A percentile compares a stretch with the other conserved stretches of the same genome.
Evolutionary conservation across 805 yeast genomes (phyloP).

Genomic region (Ogataea ganodermae): DNA sequence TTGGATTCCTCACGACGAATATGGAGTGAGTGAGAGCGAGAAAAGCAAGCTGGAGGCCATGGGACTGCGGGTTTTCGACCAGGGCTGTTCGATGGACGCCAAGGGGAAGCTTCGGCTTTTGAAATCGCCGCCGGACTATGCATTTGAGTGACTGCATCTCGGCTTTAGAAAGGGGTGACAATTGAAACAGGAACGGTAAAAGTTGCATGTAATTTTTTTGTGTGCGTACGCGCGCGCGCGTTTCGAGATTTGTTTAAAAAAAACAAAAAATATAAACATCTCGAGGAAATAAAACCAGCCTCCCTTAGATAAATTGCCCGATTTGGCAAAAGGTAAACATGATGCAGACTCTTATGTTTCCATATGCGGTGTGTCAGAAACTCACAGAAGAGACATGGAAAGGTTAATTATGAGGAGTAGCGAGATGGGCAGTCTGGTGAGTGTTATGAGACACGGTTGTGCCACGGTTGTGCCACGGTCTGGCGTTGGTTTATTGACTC

Average conservation of each 20-base stretch:
- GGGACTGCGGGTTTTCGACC: conserved; percentile 23
- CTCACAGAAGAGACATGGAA: no score
- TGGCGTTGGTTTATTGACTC: not conserved
- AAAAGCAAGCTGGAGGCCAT: conserved; percentile 23
- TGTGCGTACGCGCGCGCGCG: conserved; percentile 2
- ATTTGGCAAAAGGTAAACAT: conserved; percentile 19
- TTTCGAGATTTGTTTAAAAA: not conserved
- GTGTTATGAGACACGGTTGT: no score
- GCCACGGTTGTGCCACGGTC: no score
- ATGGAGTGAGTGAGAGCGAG: conserved; percentile 34
- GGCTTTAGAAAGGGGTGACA: not conserved
- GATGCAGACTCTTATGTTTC: not conserved
- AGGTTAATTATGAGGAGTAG: no score
- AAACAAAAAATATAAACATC: not conserved
- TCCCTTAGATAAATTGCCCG: conserved; percentile 14
- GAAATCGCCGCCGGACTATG: conserved; percentile 23
- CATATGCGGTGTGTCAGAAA: not conserved
- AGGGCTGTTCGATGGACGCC: conserved; percentile 20
- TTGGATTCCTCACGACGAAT: conserved; percentile 36
- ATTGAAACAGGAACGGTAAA: not conserved
- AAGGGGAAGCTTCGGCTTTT: conserved; percentile 13
- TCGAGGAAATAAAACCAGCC: conserved; percentile 21
- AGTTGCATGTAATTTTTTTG: not conserved
- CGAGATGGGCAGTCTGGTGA: no score
- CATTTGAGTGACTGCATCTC: conserved; percentile 7